Conservation (phyloP, 306 rosid species). For the Prunus mira region DNA sequence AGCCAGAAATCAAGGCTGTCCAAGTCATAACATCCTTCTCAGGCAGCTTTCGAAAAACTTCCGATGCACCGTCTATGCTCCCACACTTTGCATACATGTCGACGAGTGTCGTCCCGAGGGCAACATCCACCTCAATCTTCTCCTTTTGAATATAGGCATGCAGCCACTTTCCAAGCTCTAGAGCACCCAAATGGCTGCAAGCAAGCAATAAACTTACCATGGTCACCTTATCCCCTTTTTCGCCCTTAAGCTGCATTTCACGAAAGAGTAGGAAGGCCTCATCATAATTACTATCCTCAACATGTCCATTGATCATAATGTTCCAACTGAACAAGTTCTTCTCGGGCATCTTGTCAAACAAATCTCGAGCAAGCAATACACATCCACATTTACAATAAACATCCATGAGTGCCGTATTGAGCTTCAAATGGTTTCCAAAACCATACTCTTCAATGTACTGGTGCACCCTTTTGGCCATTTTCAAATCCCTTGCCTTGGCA, state of each 20-base stretch:
- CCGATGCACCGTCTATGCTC: slow-evolving; percentile 16
- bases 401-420: slow-evolving; percentile 23
- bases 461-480: slow-evolving; percentile 16
- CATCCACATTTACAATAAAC: slow-evolving; percentile 27
- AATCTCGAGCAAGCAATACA: slow-evolving; percentile 16
- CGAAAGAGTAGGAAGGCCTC: slow-evolving; percentile 22
- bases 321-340: slow-evolving; percentile 29
- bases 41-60: slow-evolving; percentile 20
- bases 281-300: slow-evolving; percentile 16
- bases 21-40: slow-evolving; percentile 30
- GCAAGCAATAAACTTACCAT: slow-evolving; percentile 27
- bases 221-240: slow-evolving; percentile 24
- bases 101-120: slow-evolving; percentile 22
- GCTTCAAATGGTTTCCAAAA: slow-evolving; percentile 16
- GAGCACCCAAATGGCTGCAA: slow-evolving; percentile 28
- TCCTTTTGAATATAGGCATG: slow-evolving; percentile 18
- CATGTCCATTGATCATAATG: slow-evolving; percentile 24
- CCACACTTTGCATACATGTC: slow-evolving; percentile 32
- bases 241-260: slow-evolving; percentile 23
- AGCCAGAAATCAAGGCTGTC: slow-evolving; percentile 26
- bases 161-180: slow-evolving; percentile 30
- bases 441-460: slow-evolving; percentile 1
- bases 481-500: slow-evolving; percentile 19
- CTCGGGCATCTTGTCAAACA: slow-evolving; percentile 14
- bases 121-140: slow-evolving; percentile 17